Evolutionary conservation across 768 basidiomycete genomes (phyloP).

Genomic region (Boletus pseudo-olivaceus): DNA sequence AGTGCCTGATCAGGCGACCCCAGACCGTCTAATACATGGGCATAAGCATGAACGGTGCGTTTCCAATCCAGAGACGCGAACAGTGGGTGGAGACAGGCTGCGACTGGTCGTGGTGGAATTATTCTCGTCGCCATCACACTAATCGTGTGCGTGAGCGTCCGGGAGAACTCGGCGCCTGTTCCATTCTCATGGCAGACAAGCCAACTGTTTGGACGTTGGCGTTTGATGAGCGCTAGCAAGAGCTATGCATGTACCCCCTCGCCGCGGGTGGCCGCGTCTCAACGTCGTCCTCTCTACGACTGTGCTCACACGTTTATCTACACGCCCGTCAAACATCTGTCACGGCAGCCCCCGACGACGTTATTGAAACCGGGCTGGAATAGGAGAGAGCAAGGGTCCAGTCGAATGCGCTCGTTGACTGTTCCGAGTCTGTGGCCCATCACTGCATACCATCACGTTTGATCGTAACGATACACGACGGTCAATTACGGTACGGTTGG

Average conservation of each 20-base stretch:
- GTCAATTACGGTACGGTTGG: neutral
- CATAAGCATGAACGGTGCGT: neutral
- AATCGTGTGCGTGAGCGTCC: neutral
- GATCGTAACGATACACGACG: conserved; percentile 11
- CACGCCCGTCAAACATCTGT: conserved; percentile 3
- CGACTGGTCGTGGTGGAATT: neutral
- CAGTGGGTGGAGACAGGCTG: neutral
- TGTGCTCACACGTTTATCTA: neutral
- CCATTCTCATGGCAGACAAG: neutral
- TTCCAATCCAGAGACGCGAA: neutral
- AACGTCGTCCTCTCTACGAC: neutral
- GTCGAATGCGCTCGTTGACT: neutral
- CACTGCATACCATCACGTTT: conserved; percentile 7
- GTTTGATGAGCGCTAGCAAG: neutral
- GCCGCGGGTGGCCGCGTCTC: neutral
- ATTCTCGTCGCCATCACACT: neutral
- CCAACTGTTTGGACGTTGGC: neutral
- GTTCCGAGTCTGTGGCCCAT: conserved; percentile 3
- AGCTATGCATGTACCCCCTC: neutral
- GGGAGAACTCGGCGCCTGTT: neutral
- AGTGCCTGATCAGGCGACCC: neutral
- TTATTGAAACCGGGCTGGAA: neutral
- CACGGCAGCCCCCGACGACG: neutral
- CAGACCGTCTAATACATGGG: neutral
- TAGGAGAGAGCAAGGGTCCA: neutral